These are phyloP conservation scores for Dioszegia hungarica DNA, from an alignment of 768 basidiomycete genomes.

Conservation along the genomic window DNA sequence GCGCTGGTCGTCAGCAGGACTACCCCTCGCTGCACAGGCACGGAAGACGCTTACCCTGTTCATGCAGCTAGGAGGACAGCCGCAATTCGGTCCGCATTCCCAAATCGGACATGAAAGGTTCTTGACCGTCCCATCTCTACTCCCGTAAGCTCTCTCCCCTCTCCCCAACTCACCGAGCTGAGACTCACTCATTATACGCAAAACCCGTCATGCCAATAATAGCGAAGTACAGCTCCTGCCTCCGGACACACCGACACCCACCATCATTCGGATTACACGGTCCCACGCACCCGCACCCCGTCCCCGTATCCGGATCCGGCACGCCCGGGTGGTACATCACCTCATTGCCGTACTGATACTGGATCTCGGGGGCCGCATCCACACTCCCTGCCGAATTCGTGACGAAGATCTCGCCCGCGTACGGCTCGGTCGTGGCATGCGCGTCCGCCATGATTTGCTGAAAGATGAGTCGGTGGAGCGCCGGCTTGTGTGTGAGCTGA, in stretches of 20 bases:
- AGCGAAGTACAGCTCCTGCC: slow-evolving; percentile 55
- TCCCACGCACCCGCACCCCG: slow-evolving; percentile 71
- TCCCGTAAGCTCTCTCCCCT: not conserved
- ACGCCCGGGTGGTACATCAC: slow-evolving; percentile 71
- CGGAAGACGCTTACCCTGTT: slow-evolving; percentile 63
- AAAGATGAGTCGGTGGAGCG: slow-evolving; percentile 55
- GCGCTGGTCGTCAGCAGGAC: slow-evolving; percentile 55
- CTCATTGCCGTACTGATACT: slow-evolving; percentile 79
- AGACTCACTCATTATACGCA: slow-evolving; percentile 58
- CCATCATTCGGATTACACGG: slow-evolving; percentile 68
- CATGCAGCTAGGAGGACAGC: slow-evolving; percentile 71
- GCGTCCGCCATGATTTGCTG: slow-evolving; percentile 63
- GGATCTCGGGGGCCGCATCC: slow-evolving; percentile 68
- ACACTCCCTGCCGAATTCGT: slow-evolving; percentile 64
- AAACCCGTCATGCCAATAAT: slow-evolving; percentile 54
- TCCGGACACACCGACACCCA: slow-evolving; percentile 64
- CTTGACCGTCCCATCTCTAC: slow-evolving; percentile 55
- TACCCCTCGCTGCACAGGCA: not conserved
- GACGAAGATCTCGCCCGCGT: slow-evolving; percentile 65
- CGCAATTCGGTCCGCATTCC: slow-evolving; percentile 79
- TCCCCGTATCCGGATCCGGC: slow-evolving; percentile 61
- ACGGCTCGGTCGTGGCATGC: slow-evolving; percentile 63
- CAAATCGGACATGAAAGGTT: slow-evolving; percentile 54
- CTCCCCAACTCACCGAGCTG: not conserved
- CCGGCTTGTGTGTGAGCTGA: slow-evolving; percentile 15